Evolutionary conservation across 345 rosid species (phyloP), one percentile per base, ranked within the genome.

Genomic region (Syzygium aqueum): DNA sequence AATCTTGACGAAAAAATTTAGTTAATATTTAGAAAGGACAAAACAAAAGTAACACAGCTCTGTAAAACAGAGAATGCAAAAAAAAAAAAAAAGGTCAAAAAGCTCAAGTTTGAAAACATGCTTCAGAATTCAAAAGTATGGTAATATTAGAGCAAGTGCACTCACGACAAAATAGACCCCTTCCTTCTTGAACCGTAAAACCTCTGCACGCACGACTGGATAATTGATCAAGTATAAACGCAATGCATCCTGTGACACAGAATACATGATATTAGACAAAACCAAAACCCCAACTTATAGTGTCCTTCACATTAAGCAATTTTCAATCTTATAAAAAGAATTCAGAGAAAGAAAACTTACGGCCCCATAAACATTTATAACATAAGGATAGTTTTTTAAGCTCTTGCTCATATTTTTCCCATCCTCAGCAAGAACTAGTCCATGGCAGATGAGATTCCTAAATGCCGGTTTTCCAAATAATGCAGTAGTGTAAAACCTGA

Each of bases 401-500:
- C 92, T 96, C 91, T 98, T 96, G 92, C 95, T 92, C 99, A 98
- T 98, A 94, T 98, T 98, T 91, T 94, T 98, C 80, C 99, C 99
- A 94, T 98, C 99, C 89, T 96, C 97, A 40, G 97, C 99, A 88
- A 96, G 94, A 53, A 98, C 99, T 89, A 95, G 99, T 73, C 99
- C 99, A 91, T 96, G 96, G 95, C 99, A 98, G 80, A 98, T 93
- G 77, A 98, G 94, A 92, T 96, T 95, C 93, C 93, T 93, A 87
- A 98, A 98, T 53, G 99, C 98, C 27, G 99, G 99, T 87, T 94
- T 96, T 82, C 95, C 98, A 88, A 96, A 96, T 89, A 98, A 91
- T 89, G 99, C 99, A 89, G 99, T 98, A 63, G 99, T 98, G 90
- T 96, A 98, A 91, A 98, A 98, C 98, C 98, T 97, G 93, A 61